phyloP scores from a whole-genome alignment of 805 yeast genomes.

The Jamesozyma hellenica region DNA sequence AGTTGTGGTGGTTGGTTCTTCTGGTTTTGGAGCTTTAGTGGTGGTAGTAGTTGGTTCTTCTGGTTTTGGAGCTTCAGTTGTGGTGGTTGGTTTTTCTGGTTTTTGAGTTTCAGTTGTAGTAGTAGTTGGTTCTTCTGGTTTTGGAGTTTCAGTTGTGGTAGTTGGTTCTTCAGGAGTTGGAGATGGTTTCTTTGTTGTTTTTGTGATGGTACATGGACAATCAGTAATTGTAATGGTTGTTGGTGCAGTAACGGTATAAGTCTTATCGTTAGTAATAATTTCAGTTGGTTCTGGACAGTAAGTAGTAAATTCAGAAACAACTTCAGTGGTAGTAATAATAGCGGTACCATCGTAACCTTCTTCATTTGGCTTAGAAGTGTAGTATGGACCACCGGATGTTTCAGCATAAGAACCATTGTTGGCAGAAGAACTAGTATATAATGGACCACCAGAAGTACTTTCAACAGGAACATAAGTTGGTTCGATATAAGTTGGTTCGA shows the following conservation, averaged over 20 bases:
- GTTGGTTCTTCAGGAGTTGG: slow-evolving; percentile 14
- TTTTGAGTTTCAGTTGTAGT: not conserved
- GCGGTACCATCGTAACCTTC: not conserved
- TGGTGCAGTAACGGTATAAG: slow-evolving; percentile 67
- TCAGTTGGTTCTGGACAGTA: slow-evolving; percentile 75
- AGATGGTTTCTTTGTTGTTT: slow-evolving; percentile 1
- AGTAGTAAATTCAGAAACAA: slow-evolving; percentile 65
- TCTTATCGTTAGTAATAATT: slow-evolving; percentile 51
- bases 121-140: too few species aligned
- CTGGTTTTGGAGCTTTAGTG: too few species aligned
- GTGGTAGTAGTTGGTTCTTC: too few species aligned
- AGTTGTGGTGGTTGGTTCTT: not conserved
- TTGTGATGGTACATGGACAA: slow-evolving; percentile 65
- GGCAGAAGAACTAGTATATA: too few species aligned
- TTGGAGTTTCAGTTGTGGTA: slow-evolving; percentile 4
- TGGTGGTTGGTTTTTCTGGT: slow-evolving; percentile 11
- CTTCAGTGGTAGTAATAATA: slow-evolving; percentile 24
- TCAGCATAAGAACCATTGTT: too few species aligned
- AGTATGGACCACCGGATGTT: slow-evolving; percentile 4
- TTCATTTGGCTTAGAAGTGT: not conserved
- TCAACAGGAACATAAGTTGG: not conserved
- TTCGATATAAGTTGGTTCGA: not conserved
- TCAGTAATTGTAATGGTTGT: slow-evolving; percentile 80
- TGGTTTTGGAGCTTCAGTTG: too few species aligned
- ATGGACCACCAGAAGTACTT: too few species aligned